Evolutionary conservation across 179 eudicot species (phyloP).

Genomic region (Nepenthes alata): DNA sequence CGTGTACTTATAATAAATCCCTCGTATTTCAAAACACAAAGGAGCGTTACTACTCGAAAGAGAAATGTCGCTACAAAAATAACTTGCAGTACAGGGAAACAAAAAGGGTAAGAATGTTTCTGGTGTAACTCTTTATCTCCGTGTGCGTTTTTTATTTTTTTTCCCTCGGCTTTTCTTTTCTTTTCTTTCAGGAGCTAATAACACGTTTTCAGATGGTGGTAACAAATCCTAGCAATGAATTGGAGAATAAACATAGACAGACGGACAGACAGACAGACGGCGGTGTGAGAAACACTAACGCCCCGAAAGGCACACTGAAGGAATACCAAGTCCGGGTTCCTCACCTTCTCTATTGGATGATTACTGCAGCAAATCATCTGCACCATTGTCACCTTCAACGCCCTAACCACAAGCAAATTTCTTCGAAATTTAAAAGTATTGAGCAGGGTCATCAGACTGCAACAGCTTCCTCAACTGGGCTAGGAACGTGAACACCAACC

Average conservation of each 20-base stretch:
- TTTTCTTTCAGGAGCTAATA: not conserved
- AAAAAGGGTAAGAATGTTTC: no score
- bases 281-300: not conserved
- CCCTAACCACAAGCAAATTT: constrained; percentile 19
- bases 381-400: constrained; percentile 6
- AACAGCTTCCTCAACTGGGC: constrained; percentile 30
- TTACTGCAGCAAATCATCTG: constrained; percentile 1
- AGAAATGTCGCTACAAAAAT: no score
- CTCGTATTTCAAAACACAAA: not conserved
- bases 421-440: constrained; percentile 12
- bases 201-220: constrained; percentile 4
- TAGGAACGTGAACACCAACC: constrained; percentile 29
- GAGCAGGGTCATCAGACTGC: constrained; percentile 26
- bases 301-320: not conserved
- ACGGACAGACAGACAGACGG: not conserved
- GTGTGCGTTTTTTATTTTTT: no score
- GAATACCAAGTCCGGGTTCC: not conserved
- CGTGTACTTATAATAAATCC: no score
- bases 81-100: no score
- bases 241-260: constrained; percentile 4
- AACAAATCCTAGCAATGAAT: constrained; percentile 1
- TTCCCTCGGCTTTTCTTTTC: no score
- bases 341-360: not conserved
- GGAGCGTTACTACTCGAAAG: not conserved
- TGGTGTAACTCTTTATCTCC: no score